Conservation (phyloP, 2,329 filamentous ascomycete genomes). For the Trichoderma simmonsii region DNA sequence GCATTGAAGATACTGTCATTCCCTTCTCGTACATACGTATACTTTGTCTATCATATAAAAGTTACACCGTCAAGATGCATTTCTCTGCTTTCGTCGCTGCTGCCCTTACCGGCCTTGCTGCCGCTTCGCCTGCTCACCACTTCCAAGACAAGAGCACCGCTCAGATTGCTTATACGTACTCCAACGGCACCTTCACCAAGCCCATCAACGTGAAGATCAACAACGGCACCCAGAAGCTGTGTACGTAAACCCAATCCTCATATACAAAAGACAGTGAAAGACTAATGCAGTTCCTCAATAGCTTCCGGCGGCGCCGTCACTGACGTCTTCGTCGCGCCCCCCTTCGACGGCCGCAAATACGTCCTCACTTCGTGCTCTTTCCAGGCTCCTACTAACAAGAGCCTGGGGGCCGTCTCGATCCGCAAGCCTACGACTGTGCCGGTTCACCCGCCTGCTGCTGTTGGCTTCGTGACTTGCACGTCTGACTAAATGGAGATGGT, state of each 20-base stretch:
- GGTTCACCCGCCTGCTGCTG: neutral
- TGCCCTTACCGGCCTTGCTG: neutral
- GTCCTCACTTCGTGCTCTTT: constrained; percentile 1
- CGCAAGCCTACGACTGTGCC: constrained; percentile 2
- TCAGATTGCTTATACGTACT: neutral
- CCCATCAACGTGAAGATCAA: neutral
- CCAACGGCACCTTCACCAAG: constrained; percentile 9
- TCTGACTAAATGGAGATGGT: neutral
- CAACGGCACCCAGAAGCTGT: neutral
- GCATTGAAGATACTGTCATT: neutral
- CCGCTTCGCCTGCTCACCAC: neutral
- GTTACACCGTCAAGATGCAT: constrained; percentile 2
- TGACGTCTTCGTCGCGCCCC: constrained; percentile 8
- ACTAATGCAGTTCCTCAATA: neutral
- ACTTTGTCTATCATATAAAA: neutral
- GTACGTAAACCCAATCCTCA: neutral
- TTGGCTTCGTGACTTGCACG: constrained; percentile 11
- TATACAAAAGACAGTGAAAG: neutral
- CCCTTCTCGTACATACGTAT: neutral
- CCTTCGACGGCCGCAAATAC: constrained; percentile 7
- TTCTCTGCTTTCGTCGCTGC: constrained; percentile 6
- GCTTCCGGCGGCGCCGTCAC: neutral
- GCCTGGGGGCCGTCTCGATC: neutral
- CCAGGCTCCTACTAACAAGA: constrained; percentile 7
- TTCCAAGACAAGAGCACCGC: neutral